These are phyloP conservation scores for Ophiostoma novo-ulmi DNA, from an alignment of 2,329 filamentous ascomycete species.

Conservation along the genomic window DNA sequence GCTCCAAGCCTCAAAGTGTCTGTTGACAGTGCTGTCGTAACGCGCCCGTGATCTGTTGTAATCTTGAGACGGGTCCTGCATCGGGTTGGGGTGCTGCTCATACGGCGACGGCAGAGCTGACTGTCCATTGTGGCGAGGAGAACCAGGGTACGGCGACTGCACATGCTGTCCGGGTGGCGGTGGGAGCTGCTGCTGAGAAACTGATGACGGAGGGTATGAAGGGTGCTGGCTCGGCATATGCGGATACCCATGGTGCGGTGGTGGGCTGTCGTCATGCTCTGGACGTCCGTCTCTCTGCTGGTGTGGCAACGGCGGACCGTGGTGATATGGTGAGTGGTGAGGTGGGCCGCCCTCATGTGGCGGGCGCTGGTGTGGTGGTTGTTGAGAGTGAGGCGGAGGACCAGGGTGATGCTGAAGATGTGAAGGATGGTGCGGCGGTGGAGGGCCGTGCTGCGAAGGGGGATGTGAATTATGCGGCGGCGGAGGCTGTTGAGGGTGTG, in stretches of 20 bases:
- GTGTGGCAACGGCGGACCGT: constrained; percentile 27
- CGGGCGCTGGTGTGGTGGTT: constrained; percentile 37
- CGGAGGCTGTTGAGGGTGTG: constrained; percentile 16
- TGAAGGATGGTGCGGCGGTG: constrained; percentile 26
- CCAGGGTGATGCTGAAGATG: constrained; percentile 13
- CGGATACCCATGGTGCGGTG: constrained; percentile 19
- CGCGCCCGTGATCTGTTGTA: constrained; percentile 23
- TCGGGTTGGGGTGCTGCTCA: constrained; percentile 40
- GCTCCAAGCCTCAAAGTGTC: constrained; percentile 49
- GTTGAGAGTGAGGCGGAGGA: constrained; percentile 18
- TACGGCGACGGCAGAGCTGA: constrained; percentile 40
- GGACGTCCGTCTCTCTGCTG: neutral
- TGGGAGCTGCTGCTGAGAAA: constrained; percentile 28
- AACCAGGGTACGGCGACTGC: constrained; percentile 36
- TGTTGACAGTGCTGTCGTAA: constrained; percentile 33
- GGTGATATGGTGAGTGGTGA: constrained; percentile 29
- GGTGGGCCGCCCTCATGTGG: constrained; percentile 20
- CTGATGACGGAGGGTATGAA: neutral
- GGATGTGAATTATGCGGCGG: constrained; percentile 31
- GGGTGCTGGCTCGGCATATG: constrained; percentile 33
- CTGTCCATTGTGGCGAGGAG: constrained; percentile 10
- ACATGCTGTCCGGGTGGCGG: constrained; percentile 43
- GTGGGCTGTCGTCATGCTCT: constrained; percentile 17
- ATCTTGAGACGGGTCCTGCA: constrained; percentile 39
- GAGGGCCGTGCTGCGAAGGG: constrained; percentile 31